phyloP scores from a whole-genome alignment of 2,329 filamentous ascomycete species.

The Epicoccum nigrum region DNA sequence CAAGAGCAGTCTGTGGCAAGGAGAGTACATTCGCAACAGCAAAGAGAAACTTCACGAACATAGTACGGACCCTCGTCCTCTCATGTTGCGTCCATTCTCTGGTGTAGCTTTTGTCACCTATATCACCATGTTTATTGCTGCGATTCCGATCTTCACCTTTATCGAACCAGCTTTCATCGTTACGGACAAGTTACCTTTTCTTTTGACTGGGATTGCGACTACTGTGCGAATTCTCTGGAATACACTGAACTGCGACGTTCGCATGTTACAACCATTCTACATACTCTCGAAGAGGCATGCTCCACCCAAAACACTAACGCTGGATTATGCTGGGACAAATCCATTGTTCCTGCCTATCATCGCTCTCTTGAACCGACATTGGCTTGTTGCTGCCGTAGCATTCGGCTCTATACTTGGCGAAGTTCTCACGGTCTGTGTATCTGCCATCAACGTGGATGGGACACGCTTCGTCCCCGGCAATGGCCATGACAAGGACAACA shows the following conservation, averaged over 20 bases:
- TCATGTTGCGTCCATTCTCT: conserved; percentile 68
- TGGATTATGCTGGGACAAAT: conserved; percentile 76
- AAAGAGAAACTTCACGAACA: conserved; percentile 57
- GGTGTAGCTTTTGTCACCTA: conserved; percentile 66
- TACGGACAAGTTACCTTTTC: conserved; percentile 68
- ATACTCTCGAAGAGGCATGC: conserved; percentile 71
- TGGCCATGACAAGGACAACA: conserved; percentile 24
- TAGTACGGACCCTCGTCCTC: conserved; percentile 63
- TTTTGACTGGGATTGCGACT: conserved; percentile 69
- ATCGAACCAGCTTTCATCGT: conserved; percentile 58
- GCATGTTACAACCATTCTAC: conserved; percentile 77
- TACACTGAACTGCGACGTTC: conserved; percentile 70
- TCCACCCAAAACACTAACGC: conserved; percentile 67
- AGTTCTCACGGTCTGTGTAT: conserved; percentile 71
- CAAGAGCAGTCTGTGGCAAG: conserved; percentile 73
- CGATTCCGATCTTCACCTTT: conserved; percentile 70
- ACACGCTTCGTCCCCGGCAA: conserved; percentile 59
- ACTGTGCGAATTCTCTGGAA: conserved; percentile 72
- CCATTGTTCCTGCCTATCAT: conserved; percentile 69
- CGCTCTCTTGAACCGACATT: conserved; percentile 68
- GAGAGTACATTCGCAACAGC: conserved; percentile 58
- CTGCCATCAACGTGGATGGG: conserved; percentile 70
- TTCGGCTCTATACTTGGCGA: conserved; percentile 76
- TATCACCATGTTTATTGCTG: conserved; percentile 61
- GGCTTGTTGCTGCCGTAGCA: conserved; percentile 70